Evolutionary conservation across 805 yeast species (phyloP), one percentile per base, ranked within the genome.

Genomic region (Myxozyma vanderwaltii): DNA sequence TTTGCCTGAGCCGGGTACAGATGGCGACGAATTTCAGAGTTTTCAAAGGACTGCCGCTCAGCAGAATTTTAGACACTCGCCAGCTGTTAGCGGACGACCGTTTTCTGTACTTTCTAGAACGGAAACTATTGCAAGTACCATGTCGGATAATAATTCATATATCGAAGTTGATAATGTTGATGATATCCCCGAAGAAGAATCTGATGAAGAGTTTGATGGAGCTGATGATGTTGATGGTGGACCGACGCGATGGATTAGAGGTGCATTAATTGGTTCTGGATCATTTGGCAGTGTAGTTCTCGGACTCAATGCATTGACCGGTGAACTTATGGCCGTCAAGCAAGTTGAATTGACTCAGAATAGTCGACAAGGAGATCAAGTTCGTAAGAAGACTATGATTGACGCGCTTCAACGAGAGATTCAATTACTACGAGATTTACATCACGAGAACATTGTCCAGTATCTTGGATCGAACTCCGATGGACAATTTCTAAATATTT

Each of bases 271-370:
- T 64, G 99, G 99, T 0, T 86, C 92, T 8, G 99, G 99, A 2
- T 86, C 95, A 61, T 94, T 91, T 77, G 99, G 98, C 33, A 85
- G 89, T 1, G 99, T 94, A 1, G 91, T 87, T 63, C 76, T 94
- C 38, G 99, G 97, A 0, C 84, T 94, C 85, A 89, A 91, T 70
- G 88, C 96, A 0, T 74, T 86, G 35, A 91, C 96, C 0, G 99
- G 99, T 44, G 98, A 91, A 70, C 77, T 94, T 52, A 89, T 92
- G 96, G 99, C 98, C 0, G 97, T 94, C 19, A 94, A 94, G 70
- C 97, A 91, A 71, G 97, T 94, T 0, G 87, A 86, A 48, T 71
- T 91, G 17, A 67, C 68, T 33, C 68, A 64, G 36, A 66, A 63
- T 19, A 71, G 61, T 47, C 74, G 54, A 63, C 51, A 54, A 26